These are phyloP conservation scores for Coniophora puteana DNA, from an alignment of 1,284 basidiomycete species.

Conservation along the genomic window DNA sequence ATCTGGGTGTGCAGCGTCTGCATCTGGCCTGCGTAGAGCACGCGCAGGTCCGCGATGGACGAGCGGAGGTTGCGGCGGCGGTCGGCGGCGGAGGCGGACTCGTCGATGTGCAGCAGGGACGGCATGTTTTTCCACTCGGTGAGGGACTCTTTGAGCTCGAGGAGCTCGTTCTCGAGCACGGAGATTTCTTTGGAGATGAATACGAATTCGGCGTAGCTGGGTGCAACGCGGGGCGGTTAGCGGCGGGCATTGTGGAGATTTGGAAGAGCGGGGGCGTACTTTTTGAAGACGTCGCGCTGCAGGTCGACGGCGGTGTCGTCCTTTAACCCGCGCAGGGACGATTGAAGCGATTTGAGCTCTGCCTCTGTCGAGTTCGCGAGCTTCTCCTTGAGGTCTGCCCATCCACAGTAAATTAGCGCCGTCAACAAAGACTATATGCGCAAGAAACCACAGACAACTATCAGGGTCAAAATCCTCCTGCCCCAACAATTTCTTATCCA, in stretches of 20 bases:
- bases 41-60: constrained; percentile 88
- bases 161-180: constrained; percentile 95
- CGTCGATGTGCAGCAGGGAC: constrained; percentile 86
- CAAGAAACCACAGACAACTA: constrained; percentile 52
- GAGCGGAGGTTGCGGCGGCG: constrained; percentile 75
- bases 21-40: constrained; percentile 93
- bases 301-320: constrained; percentile 68
- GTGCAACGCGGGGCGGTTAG: constrained; percentile 7
- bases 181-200: constrained; percentile 96
- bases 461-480: constrained; percentile 79
- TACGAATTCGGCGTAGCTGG: constrained; percentile 94
- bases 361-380: constrained; percentile 79
- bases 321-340: constrained; percentile 59
- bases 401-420: constrained; percentile 3
- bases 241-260: background rate
- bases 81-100: constrained; percentile 58
- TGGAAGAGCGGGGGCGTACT: constrained; percentile 46
- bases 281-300: constrained; percentile 86
- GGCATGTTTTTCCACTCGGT: constrained; percentile 96
- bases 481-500: constrained; percentile 62
- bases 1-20: constrained; percentile 88
- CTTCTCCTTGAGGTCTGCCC: constrained; percentile 66
- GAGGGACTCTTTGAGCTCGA: constrained; percentile 92
- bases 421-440: background rate
- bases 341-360: constrained; percentile 70